Base-by-base conservation (phyloP, 441 rosid genomes). In the Brassica balearica region DNA sequence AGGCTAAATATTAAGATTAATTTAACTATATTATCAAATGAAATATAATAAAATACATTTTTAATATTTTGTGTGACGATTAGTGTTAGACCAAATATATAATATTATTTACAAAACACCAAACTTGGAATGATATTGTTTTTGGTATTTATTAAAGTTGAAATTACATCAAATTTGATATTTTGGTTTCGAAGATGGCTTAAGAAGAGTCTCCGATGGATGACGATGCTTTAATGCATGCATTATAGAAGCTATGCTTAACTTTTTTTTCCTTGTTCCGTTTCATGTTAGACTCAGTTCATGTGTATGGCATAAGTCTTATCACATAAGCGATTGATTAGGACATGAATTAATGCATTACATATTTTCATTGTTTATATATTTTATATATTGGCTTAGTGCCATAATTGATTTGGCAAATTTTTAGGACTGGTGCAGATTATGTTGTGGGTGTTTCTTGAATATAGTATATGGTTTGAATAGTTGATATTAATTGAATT, bases 221-320 rank as follows among this genome's bases (percentile, higher is more conserved):
- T 38, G 8, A 38, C 11, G 46, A 38, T 38, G 12, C 46, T 3
- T 7, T 38, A 38, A 38, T 38, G 46, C 46, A 38, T 38, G 60
- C 59, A 7, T 56, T 17, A 56, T 59, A 71, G 19, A 62, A 59
- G 22, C 60, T 25, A 72, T 20, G 75, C 22, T 66, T 38, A 8
- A n/a, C 4, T 60, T 23, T 5, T 12, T 8, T n/a, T 60, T 8
- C n/a, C 62, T 58, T 58, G 2, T 41, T 14, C 19, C 15, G 41
- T 41, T n/a, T 15, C 48, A 61, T 41, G 11, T 22, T 71, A 25
- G 25, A 5, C 46, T 38, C 46, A 38, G 46, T 38, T 38, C 12
- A 8, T 11, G 53, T 12, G 14, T 46, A 12, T 46, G 53, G 53
- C 53, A 46, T 46, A 46, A 12, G 15, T 12, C 34, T 29, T 29